Evolutionary conservation across 1,284 basidiomycete species (phyloP), one percentile per base, ranked within the genome.

Genomic region (Leccinum pallidistipes): DNA sequence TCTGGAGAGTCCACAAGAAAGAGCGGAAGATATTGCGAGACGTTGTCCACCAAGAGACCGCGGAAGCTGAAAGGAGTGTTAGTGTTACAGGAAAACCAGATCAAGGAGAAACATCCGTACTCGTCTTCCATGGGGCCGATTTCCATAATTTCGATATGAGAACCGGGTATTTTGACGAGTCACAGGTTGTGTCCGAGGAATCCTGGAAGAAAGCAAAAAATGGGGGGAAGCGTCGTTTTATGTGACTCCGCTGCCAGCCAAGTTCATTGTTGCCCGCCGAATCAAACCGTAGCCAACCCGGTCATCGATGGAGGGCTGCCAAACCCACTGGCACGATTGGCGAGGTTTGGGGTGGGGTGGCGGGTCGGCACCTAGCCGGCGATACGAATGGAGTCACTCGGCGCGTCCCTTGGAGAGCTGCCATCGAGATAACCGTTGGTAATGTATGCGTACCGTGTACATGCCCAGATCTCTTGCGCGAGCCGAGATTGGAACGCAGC

Each of bases 1-100:
- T 18, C 24, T 0, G 69, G 67, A 43, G 66, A 71, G n/a, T 12
- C 6, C 1, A 5, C 9, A 2, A 63, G 2, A 14, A 58, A 2
- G 10, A 1, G 7, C 1, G 16, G 9, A 7, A 3, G 5, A 18
- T n/a, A 9, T 1, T 29, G n/a, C 49, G 5, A 24, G 18, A 9
- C 7, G 1, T 9, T 34, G 31, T 50, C 18, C 5, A 2, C 1
- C 4, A 10, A 29, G 27, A 16, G 18, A 32, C 5, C 9, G n/a
- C 1, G 1, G 3, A 52, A 21, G 24, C 67, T 71, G 43, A 34
- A 34, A 6, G 4, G 4, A 5, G 24, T 27, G 24, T 55, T 38
- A 43, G 18, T 21, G 27, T 34, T n/a, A 21, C 1, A 6, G 7
- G 27, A 27, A 43, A 5, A 7, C 9, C 0, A 5, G 1, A 6